A percentile compares a stretch with the other conserved stretches of the same genome.
phyloP scores from a whole-genome alignment of 495 filamentous ascomycete genomes.

The Thermochaetoides thermophila region DNA sequence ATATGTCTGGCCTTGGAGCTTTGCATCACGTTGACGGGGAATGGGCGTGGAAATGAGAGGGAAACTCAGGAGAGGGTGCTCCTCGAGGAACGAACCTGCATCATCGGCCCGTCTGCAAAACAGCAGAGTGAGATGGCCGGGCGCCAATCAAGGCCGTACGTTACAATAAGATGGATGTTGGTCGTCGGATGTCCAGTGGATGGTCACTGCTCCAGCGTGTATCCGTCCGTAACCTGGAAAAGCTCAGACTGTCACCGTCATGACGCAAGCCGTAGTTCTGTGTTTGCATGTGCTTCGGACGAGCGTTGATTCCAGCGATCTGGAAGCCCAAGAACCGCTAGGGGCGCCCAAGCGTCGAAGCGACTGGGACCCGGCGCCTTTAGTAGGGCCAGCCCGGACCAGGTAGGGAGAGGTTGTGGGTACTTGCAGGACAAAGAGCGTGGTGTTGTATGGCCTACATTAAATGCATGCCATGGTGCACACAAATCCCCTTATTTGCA shows the following conservation, averaged over 20 bases:
- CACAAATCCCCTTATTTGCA: too few relatives aligned
- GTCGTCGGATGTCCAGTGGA: conserved; percentile 5
- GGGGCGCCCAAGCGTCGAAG: too few relatives aligned
- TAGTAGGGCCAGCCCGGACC: conserved; percentile 4
- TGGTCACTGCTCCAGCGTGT: conserved; percentile 5
- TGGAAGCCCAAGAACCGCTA: background rate
- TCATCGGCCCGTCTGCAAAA: conserved; percentile 6
- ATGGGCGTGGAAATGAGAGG: background rate
- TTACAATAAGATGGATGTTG: too few relatives aligned
- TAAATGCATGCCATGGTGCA: too few relatives aligned
- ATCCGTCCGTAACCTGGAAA: too few relatives aligned
- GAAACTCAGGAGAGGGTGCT: background rate
- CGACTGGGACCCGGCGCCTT: too few relatives aligned
- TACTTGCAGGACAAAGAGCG: too few relatives aligned
- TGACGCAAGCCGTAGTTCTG: conserved; percentile 15
- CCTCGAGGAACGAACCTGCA: conserved; percentile 10
- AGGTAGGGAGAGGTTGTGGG: conserved; percentile 2
- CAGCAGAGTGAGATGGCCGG: too few relatives aligned
- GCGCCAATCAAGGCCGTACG: too few relatives aligned
- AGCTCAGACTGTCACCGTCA: conserved; percentile 10
- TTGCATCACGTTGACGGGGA: conserved; percentile 1
- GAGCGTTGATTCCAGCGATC: too few relatives aligned
- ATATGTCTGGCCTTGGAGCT: too few relatives aligned
- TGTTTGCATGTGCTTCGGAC: conserved; percentile 6
- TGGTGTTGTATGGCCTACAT: too few relatives aligned